Percentiles rank a stretch among this genome's conserved stretches.
Conservation (phyloP, 208 protist genomes). For the Leishmania turanica region DNA sequence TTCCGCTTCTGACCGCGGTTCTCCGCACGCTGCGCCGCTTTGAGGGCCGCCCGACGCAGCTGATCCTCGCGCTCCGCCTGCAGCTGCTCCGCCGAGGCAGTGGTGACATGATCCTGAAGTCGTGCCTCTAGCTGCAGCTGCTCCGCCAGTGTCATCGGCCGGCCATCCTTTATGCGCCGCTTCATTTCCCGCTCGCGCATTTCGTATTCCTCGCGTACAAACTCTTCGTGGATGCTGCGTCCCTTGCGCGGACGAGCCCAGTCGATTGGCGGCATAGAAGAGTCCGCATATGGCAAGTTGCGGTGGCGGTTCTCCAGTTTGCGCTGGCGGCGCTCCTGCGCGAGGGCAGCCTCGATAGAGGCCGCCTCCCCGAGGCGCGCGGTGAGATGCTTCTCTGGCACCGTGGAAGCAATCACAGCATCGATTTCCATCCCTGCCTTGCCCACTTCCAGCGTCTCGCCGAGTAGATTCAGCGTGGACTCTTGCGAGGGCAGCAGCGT, state of each 20-base stretch:
- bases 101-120: constrained; percentile 59
- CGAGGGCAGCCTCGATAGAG: constrained; percentile 78
- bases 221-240: constrained; percentile 69
- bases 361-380: constrained; percentile 56
- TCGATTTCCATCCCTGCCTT: constrained; percentile 55
- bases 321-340: constrained; percentile 57
- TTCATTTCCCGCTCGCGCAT: constrained; percentile 70
- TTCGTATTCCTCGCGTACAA: constrained; percentile 78
- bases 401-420: constrained; percentile 51
- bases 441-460: constrained; percentile 34
- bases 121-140: constrained; percentile 79
- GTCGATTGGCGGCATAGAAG: constrained; percentile 63
- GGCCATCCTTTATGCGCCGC: constrained; percentile 64
- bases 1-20: constrained; percentile 26
- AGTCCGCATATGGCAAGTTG: constrained; percentile 57
- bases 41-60: constrained; percentile 40
- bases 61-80: constrained; percentile 56
- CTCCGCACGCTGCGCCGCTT: constrained; percentile 29
- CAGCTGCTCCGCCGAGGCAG: constrained; percentile 55
- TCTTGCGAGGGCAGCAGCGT: constrained; percentile 55
- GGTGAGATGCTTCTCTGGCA: constrained; percentile 62
- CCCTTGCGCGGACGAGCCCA: constrained; percentile 56
- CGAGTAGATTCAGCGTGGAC: constrained; percentile 65
- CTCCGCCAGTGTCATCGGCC: constrained; percentile 81
- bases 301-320: constrained; percentile 35